Evolutionary conservation across 1,284 basidiomycete species (phyloP).

Genomic region (Heterobasidion irregulare): DNA sequence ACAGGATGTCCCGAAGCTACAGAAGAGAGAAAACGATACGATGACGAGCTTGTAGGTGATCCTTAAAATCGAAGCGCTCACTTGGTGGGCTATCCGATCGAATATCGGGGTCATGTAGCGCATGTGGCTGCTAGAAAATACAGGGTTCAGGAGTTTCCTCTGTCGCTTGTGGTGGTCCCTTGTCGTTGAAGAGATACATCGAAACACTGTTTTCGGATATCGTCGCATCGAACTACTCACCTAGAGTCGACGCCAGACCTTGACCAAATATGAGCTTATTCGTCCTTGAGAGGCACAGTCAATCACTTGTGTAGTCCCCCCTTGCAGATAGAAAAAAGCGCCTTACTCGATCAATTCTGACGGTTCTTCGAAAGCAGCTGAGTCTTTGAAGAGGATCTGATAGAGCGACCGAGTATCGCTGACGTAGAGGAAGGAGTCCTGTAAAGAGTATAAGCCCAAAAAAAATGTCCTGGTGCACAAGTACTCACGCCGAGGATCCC

Average conservation of each 20-base stretch:
- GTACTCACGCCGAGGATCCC: neutral
- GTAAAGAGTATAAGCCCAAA: neutral
- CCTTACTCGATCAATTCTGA: neutral
- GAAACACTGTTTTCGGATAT: neutral
- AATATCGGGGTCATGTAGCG: slow-evolving; percentile 18
- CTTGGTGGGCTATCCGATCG: slow-evolving; percentile 14
- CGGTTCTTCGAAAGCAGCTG: slow-evolving; percentile 4
- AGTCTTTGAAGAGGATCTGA: slow-evolving; percentile 1
- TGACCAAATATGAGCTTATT: slow-evolving; percentile 11
- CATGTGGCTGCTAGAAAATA: slow-evolving; percentile 18
- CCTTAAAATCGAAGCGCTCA: neutral
- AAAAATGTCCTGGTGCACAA: neutral
- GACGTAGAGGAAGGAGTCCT: neutral
- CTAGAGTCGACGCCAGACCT: slow-evolving; percentile 12
- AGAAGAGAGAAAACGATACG: neutral
- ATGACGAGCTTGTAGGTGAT: neutral
- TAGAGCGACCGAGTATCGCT: neutral
- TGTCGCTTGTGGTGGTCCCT: slow-evolving; percentile 17
- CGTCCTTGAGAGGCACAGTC: slow-evolving; percentile 2
- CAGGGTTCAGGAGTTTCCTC: slow-evolving; percentile 20
- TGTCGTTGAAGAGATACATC: neutral
- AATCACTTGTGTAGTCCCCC: neutral
- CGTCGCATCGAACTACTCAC: slow-evolving; percentile 1
- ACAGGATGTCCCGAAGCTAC: neutral
- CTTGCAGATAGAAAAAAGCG: neutral